Evolutionary conservation across 1,139 yeast species (phyloP), one percentile per base, ranked within the genome.

Genomic region (Magnusiomyces clavatus): DNA sequence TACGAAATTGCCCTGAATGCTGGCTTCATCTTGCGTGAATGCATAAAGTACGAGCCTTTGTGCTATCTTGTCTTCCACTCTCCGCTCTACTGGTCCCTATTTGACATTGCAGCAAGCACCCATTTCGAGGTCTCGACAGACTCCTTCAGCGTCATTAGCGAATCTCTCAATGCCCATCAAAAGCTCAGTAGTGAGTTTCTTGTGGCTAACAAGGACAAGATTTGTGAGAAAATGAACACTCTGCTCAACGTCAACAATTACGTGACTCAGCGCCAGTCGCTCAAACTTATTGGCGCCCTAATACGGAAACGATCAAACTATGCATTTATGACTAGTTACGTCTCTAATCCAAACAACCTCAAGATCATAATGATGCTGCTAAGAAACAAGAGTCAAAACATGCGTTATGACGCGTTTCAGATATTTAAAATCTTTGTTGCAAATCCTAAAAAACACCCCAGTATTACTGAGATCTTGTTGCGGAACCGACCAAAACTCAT

Each of bases 371-470:
- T 92, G 98, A 76, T 86, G 41, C 70, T 89, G 55, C 73, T 92
- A 60, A 84, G 94, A 57, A 97, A 92, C 65, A 86, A 85, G 67
- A 89, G 95, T 61, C 86, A 85, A 61, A 90, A 89, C 66, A 75
- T 92, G 55, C 96, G 89, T 65, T 71, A 82, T 53, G 98, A 92
- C 67, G 92, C 96, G 2, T 92, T 92, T 65, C 92, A 92, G 61
- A 84, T 92, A 40, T 92, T 92, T 71, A 92, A 92, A 68, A 86
- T 73, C 40, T 88, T 92, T 69, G 90, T 89, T 38, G 98, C 97
- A 6, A 92, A 92, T 66, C 98, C 98, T 6, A 83, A 85, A 59
- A 90, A 90, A 67, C 77, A 89, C 1, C 88, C 83, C 64, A 81
- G 84, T 11, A 82, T 92, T 2, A 72, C 78, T 54, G 97, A 90